phyloP scores from a whole-genome alignment of 257 asterid species.

The Leonotis leonurus region DNA sequence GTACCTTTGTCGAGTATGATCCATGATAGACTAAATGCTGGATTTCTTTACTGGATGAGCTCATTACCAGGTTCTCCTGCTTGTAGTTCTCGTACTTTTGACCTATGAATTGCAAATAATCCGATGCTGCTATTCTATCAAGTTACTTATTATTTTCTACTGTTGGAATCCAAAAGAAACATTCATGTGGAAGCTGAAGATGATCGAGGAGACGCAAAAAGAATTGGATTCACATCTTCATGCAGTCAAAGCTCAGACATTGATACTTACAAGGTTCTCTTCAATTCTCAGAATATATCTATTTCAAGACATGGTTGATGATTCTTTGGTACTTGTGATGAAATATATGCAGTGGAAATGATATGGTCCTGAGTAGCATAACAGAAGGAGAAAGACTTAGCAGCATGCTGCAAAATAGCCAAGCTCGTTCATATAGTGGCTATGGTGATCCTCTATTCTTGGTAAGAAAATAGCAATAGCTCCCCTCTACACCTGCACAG shows the following conservation, averaged over 20 bases:
- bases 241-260: constrained; percentile 47
- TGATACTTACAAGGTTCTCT: constrained; percentile 41
- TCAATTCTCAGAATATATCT: not conserved
- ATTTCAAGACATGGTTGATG: not conserved
- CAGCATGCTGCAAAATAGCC: constrained; percentile 17
- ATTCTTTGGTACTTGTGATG: not conserved
- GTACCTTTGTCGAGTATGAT: constrained; percentile 23
- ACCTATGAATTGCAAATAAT: too few species aligned
- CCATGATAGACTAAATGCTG: constrained; percentile 25
- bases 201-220: constrained; percentile 41
- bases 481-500: not conserved
- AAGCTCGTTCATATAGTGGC: constrained; percentile 25
- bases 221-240: constrained; percentile 45
- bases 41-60: constrained; percentile 25
- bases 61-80: constrained; percentile 30
- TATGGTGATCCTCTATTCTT: constrained; percentile 38
- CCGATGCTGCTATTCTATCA: not conserved
- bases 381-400: constrained; percentile 12
- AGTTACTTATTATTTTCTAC: not conserved
- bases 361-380: constrained; percentile 35
- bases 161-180: constrained; percentile 20
- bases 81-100: not conserved
- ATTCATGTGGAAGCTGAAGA: constrained; percentile 43
- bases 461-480: constrained; percentile 22
- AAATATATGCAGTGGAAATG: constrained; percentile 34